Evolutionary conservation across 1,284 basidiomycete genomes (phyloP).

Genomic region (Naganishia liquefaciens): DNA sequence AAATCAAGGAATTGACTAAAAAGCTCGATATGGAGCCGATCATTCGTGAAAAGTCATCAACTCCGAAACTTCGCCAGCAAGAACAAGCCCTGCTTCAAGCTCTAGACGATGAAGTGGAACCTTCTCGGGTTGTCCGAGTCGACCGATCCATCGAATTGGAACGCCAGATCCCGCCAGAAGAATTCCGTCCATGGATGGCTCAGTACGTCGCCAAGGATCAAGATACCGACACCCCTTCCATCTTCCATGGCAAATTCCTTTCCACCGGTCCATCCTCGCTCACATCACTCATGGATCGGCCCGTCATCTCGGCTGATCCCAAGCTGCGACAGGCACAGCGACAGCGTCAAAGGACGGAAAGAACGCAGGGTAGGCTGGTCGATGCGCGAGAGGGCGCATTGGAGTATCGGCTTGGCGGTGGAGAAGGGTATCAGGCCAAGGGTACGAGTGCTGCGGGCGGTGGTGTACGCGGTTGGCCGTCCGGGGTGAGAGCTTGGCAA

Average conservation of each 20-base stretch:
- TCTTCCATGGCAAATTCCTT: constrained; percentile 50
- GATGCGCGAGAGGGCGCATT: constrained; percentile 70
- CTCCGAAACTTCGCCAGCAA: not conserved
- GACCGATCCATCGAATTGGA: constrained; percentile 25
- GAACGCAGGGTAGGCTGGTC: constrained; percentile 63
- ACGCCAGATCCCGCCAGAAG: constrained; percentile 30
- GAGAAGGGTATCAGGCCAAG: constrained; percentile 58
- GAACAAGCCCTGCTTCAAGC: constrained; percentile 7
- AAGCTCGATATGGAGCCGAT: constrained; percentile 45
- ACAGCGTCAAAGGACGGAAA: constrained; percentile 60
- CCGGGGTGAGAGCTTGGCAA: constrained; percentile 70
- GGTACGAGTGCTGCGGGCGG: constrained; percentile 50
- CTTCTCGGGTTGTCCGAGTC: not conserved
- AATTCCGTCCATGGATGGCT: constrained; percentile 69
- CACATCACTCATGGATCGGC: constrained; percentile 32
- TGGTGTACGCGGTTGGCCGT: constrained; percentile 42
- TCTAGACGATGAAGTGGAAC: not conserved
- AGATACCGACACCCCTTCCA: constrained; percentile 51
- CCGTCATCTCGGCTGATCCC: constrained; percentile 34
- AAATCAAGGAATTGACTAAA: constrained; percentile 61
- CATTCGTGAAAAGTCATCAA: not conserved
- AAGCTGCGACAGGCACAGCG: constrained; percentile 44
- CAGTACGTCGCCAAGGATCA: constrained; percentile 62
- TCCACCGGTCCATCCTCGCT: constrained; percentile 42
- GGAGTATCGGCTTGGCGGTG: constrained; percentile 63